Conservation (phyloP, 371 early-diverging fungal species). For the Batrachochytrium dendrobatidis region DNA sequence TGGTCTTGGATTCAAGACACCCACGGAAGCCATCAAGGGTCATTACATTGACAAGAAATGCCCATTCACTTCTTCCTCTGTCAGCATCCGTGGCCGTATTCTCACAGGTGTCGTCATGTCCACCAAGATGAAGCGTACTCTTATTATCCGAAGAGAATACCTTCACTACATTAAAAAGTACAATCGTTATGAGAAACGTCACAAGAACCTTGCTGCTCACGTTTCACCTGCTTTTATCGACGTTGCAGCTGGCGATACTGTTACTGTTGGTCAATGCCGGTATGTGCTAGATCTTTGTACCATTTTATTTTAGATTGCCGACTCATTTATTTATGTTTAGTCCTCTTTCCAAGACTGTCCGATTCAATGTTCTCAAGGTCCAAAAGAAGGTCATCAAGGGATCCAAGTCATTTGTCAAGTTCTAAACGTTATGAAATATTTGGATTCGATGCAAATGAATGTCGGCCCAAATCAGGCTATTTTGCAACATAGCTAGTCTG, state of each 20-base stretch:
- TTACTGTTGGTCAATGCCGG: slow-evolving; percentile 97
- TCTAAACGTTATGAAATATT: too few species aligned
- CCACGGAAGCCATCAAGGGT: slow-evolving; percentile 94
- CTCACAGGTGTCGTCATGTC: slow-evolving; percentile 94
- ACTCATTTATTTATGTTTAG: slow-evolving; percentile 24
- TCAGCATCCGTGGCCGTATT: slow-evolving; percentile 98
- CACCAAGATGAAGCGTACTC: slow-evolving; percentile 99
- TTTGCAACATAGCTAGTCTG: too few species aligned
- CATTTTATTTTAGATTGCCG: background rate
- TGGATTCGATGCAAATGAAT: too few species aligned
- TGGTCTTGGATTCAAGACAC: slow-evolving; percentile 99
- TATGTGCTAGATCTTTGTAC: slow-evolving; percentile 9
- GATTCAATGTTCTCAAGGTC: slow-evolving; percentile 98
- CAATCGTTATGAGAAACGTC: slow-evolving; percentile 99
- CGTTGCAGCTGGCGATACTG: slow-evolving; percentile 87
- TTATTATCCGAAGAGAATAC: slow-evolving; percentile 98
- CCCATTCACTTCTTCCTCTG: slow-evolving; percentile 96
- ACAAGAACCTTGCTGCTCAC: slow-evolving; percentile 99
- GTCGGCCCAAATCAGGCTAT: too few species aligned
- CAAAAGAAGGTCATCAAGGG: slow-evolving; percentile 75
- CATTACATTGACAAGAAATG: slow-evolving; percentile 99
- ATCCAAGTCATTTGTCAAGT: slow-evolving; percentile 93
- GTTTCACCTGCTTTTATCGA: slow-evolving; percentile 97
- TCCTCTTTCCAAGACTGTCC: slow-evolving; percentile 97
- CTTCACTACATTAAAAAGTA: slow-evolving; percentile 99